phyloP scores from a whole-genome alignment of 2,329 filamentous ascomycete genomes.

The Pestalotiopsis sp. region DNA sequence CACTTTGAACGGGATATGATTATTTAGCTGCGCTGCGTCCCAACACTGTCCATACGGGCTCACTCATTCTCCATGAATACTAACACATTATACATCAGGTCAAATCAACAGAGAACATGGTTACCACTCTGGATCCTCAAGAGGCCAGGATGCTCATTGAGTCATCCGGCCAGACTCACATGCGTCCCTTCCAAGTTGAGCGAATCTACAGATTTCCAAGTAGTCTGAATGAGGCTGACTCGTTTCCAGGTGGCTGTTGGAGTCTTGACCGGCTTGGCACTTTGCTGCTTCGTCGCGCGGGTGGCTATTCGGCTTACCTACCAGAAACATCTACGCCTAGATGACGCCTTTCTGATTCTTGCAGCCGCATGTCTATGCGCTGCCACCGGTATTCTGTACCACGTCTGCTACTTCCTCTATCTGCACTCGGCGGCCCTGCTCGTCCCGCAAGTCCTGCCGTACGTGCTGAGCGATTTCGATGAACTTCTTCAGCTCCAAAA shows the following conservation, averaged over 20 bases:
- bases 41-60: not conserved
- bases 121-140: not conserved
- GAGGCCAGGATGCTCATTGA: constrained; percentile 1
- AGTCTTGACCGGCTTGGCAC: not conserved
- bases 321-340: not conserved
- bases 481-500: not conserved
- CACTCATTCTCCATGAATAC: not conserved
- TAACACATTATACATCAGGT: not conserved
- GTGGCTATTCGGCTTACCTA: not conserved
- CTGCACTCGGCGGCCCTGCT: not conserved
- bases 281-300: not conserved
- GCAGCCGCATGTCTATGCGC: not conserved
- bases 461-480: not conserved
- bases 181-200: not conserved
- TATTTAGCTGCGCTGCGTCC: not conserved
- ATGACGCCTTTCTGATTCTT: constrained; percentile 1
- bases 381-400: not conserved
- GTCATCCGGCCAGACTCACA: not conserved
- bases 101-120: not conserved
- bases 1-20: not conserved
- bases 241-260: not conserved
- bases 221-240: not conserved
- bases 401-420: not conserved
- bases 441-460: not conserved
- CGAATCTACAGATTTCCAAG: not conserved